Percentiles rank a stretch among this genome's conserved stretches.
phyloP scores from a whole-genome alignment of 2,329 filamentous ascomycete species.

The Tothia fuscella region DNA sequence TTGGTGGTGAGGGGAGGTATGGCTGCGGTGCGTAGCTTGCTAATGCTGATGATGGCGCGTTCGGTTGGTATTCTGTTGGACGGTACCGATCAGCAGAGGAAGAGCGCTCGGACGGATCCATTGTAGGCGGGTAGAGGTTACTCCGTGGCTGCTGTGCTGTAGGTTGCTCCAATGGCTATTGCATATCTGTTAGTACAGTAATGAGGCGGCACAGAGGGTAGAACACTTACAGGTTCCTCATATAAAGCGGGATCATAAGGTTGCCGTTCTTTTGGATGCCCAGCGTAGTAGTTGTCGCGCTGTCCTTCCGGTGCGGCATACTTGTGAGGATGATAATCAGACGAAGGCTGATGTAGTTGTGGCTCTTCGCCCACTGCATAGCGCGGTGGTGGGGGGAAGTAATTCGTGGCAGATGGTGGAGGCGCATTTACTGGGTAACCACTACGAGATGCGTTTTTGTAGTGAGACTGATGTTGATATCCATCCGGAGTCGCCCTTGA shows the following conservation, averaged over 20 bases:
- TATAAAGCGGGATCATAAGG: background rate
- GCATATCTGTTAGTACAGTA: too few relatives aligned
- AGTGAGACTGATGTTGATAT: constrained; percentile 2
- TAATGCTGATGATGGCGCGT: too few relatives aligned
- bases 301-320: constrained; percentile 2
- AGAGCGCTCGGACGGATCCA: too few relatives aligned
- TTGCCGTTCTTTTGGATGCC: constrained; percentile 6
- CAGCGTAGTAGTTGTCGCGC: constrained; percentile 4
- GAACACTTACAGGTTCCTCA: background rate
- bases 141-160: too few relatives aligned
- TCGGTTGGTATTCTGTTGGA: too few relatives aligned
- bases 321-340: background rate
- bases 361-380: constrained; percentile 3
- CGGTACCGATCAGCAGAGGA: too few relatives aligned
- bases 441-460: too few relatives aligned
- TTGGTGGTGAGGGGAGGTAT: too few relatives aligned
- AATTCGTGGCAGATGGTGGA: background rate
- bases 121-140: too few relatives aligned
- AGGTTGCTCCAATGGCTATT: too few relatives aligned
- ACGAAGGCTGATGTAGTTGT: background rate
- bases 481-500: constrained; percentile 3
- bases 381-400: constrained; percentile 6
- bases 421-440: background rate
- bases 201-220: too few relatives aligned
- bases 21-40: too few relatives aligned